A percentile compares a stretch with the other conserved stretches of the same genome.
These are phyloP conservation scores for Sanghuangporus weigelae DNA, from an alignment of 1,284 basidiomycete genomes.

Conservation along the genomic window DNA sequence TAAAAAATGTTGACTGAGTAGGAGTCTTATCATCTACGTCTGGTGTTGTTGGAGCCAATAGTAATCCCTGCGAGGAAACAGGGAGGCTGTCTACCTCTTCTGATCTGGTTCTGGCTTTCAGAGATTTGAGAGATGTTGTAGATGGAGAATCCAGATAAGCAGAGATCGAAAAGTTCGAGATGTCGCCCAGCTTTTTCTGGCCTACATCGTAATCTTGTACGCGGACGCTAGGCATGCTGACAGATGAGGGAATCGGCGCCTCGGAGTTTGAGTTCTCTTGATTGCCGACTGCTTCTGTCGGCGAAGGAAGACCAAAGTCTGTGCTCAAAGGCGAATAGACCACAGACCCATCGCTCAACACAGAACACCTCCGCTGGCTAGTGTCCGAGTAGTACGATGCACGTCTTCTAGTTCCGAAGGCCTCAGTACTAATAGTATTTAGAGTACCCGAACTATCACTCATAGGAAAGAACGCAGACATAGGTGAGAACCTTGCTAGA, in stretches of 20 bases:
- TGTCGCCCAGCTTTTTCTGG: conserved; percentile 5
- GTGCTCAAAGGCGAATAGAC: neutral
- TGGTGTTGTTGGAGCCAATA: conserved; percentile 8
- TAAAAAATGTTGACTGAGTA: conserved; percentile 10
- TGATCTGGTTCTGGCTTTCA: neutral
- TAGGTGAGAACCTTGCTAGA: conserved; percentile 16
- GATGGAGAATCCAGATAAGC: conserved; percentile 21
- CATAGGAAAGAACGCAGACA: conserved; percentile 17
- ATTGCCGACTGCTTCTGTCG: neutral
- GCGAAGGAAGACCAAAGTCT: neutral
- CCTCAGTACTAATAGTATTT: conserved; percentile 10
- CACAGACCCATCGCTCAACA: neutral
- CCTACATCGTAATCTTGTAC: conserved; percentile 10
- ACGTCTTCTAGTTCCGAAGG: conserved; percentile 1
- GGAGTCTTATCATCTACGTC: conserved; percentile 12
- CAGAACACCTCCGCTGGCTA: neutral
- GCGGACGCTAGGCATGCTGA: conserved; percentile 6
- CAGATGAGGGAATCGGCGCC: neutral
- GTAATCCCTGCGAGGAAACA: neutral
- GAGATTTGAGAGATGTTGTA: neutral
- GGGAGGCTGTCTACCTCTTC: neutral
- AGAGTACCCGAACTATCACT: conserved; percentile 7
- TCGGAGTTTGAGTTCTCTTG: neutral
- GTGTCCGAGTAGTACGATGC: neutral
- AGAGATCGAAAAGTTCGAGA: conserved; percentile 23